Conservation (phyloP, 2,329 filamentous ascomycete species). For the Fusarium albidum region DNA sequence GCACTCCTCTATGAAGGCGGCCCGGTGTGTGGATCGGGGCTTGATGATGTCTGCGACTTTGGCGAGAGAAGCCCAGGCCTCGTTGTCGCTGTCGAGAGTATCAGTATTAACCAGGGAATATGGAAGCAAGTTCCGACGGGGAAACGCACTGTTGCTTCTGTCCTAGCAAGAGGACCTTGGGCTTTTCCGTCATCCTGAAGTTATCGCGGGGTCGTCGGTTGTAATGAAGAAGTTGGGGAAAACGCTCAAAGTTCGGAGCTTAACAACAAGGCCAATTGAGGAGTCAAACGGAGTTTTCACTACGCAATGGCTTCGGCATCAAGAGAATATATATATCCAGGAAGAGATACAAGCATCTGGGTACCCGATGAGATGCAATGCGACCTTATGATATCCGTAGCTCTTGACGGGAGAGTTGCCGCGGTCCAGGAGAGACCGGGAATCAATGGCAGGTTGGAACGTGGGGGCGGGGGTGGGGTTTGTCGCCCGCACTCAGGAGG, state of each 20-base stretch:
- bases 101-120: background rate
- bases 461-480: constrained; percentile 21
- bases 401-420: background rate
- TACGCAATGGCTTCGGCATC: background rate
- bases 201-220: constrained; percentile 5
- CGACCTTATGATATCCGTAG: background rate
- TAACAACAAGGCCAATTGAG: background rate
- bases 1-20: constrained; percentile 75
- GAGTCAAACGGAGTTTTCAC: background rate
- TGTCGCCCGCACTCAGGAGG: too few relatives aligned
- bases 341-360: background rate
- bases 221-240: background rate
- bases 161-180: constrained; percentile 52
- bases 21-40: constrained; percentile 67
- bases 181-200: constrained; percentile 38
- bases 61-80: constrained; percentile 69
- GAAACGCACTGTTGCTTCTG: constrained; percentile 49
- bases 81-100: constrained; percentile 64
- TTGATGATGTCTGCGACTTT: constrained; percentile 70
- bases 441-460: constrained; percentile 11
- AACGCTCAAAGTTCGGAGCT: background rate
- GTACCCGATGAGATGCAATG: constrained; percentile 2
- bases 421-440: background rate
- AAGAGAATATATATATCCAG: background rate
- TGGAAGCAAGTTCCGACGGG: background rate